Evolutionary conservation across 768 basidiomycete species (phyloP), one percentile per base, ranked within the genome.

Genomic region (Cubamyces sp.): DNA sequence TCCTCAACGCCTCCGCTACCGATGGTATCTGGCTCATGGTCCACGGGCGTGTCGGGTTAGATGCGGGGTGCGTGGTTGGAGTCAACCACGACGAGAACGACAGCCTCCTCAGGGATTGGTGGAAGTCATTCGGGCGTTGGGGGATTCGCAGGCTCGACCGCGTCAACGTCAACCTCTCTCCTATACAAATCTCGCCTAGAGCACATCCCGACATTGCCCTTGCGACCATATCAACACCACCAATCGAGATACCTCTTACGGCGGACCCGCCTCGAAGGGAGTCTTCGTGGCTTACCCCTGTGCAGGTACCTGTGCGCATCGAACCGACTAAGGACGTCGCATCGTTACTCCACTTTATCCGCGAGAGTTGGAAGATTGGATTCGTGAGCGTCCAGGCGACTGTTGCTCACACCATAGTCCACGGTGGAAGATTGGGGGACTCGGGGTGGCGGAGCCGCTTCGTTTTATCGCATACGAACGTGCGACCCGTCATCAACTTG

Each of bases 71-170:
- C 9, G 75, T 85, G 19, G 75, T 89, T 15, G 87, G 83, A 0
- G 80, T 89, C 14, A 83, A 83, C 56, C 74, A 75, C 12, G 74
- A 76, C 28, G 67, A 73, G 9, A 74, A 78, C 8, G 80, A 90
- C 57, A 76, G 77, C 30, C 41, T 84, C 6, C 61, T 85, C 48
- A 64, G 69, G n/a, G 74, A 73, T 47, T 60, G 84, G 30, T 88
- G 87, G 86, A 91, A 88, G 73, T 76, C 81, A 1, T 60, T 91
- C 18, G 91, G 90, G 3, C 79, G 88, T 37, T 87, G 88, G 82
- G 84, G 88, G 5, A 80, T 92, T 30, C 77, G 78, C 37, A 74
- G 70, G 14, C 66, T 93, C 54, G 82, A 84, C 63, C 77, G 74
- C 15, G 82, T 90, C 14, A 81, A 89, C 5, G 79, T 88, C 43